Base-by-base conservation (phyloP, 257 asterid genomes). In the Thymus quinquecostatus region DNA sequence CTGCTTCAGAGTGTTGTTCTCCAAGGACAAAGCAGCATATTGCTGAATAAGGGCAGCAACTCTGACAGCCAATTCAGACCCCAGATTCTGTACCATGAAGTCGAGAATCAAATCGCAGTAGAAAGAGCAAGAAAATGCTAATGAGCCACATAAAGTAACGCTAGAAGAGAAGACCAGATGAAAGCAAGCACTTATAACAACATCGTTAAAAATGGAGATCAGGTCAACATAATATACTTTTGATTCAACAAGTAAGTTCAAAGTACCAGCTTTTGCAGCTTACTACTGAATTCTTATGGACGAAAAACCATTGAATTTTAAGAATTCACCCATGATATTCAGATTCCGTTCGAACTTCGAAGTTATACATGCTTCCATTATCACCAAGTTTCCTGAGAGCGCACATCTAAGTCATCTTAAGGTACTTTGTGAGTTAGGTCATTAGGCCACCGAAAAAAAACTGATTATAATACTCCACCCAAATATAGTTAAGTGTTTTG, bases 1-100 rank as follows among this genome's bases (percentile, higher is more conserved):
- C 80, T 87, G 94, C 83, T 89, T 92, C 72, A 92, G 82, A 60
- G 87, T 73, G 84, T 45, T 82, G 48, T 92, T 92, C 77, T 92
- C 96, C 77, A 83, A 32, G 50, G 89, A 80, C 61, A 92, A 75
- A 72, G 94, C 79, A 82, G 78, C 72, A 27, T 78, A 81, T 60
- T 78, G 93, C 81, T 82, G 92, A 72, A 83, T 61, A 27, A 88
- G 73, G 54, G 86, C 75, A 50, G 87, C 84, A 66, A 89, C 88
- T 67, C 81, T 85, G 10, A 78, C 75, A 69, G 91, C 79, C 92
- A 89, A 79, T 56, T 89, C 94, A 13, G 89, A 82, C 54, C 87
- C 90, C 47, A 82, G 47, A 73, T 84, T 80, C 96, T 92, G 92
- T 62, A 68, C 58, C 74, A 71, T 27, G 45, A 70, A 57, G 13